Base-by-base conservation (phyloP, 495 filamentous ascomycete genomes). In the Aspergillus steynii region DNA sequence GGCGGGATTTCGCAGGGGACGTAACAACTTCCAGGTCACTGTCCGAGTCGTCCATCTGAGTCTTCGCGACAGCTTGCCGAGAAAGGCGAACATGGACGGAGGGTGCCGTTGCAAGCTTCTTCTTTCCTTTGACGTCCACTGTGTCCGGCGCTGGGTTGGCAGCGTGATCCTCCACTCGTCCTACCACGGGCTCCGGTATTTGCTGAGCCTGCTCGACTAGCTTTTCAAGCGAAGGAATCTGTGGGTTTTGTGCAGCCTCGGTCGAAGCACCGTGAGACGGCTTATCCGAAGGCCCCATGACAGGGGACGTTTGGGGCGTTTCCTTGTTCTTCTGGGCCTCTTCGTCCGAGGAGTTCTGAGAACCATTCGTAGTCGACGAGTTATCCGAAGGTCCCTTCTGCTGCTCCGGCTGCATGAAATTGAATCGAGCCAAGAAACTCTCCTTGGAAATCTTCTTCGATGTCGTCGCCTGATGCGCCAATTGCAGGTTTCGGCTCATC, bases 401-500 rank as follows among this genome's bases (percentile, higher is more conserved):
- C 28, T 69, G 50, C 25, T 69, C 54, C 8, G 74, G 59, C 53
- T 83, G 75, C 60, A 79, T 83, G 65, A 88, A 93, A 69, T 92
- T 91, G 77, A 97, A 96, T 31, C 84, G 82, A 45, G 91, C 88
- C 69, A 99, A 90, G 26, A 99, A 80, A 53, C 89, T 88, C 20
- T 89, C 84, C 68, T 92, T 96, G 10, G 87, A 87, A 57, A 97
- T 90, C 74, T 93, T 97, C 79, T 95, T 97, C 78, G 90, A 95
- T 3, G 92, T 94, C 69, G 85, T 88, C 6, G 90, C 88, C 68
- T 97, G 86, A 70, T 98, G 92, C n/a, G 89, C 84, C 27, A 99
- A 79, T 68, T 97, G 95, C 83, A 95, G 87, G 64, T 90, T 95
- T 60, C 95, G 85, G 63, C 83, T 87, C 80, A 99, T 83, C 27